Evolutionary conservation across 805 yeast species (phyloP), one percentile per base, ranked within the genome.

Genomic region (Ogataea pignaliae): DNA sequence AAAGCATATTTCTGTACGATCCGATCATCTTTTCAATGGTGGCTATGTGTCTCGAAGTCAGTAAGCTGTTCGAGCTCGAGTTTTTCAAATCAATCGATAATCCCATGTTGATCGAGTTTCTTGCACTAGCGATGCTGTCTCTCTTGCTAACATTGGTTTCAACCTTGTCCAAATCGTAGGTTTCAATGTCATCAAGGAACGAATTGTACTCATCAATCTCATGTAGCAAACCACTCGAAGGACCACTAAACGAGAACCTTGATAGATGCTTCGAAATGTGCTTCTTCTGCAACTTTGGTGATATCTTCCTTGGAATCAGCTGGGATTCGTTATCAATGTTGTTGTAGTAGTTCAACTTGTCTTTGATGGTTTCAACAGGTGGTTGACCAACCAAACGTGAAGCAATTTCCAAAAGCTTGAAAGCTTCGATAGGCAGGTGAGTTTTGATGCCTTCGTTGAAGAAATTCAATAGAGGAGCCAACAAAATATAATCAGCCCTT

Each of bases 381-480:
- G 83, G 82, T 34, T 65, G 68, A 3, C 78, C 73, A 26, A 83
- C 73, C 38, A 86, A 63, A 53, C 66, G 76, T 0, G 90, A 79
- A 1, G 85, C 81, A 1, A 78, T 63, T 45, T 81, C 88, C 29
- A 85, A 68, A 46, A 86, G 62, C 45, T 66, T 72, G 63, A 78
- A 76, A 3, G 85, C 70, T 51, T 85, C 91, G 16, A 81, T 63
- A 1, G 93, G 95, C 42, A 85, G 65, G 45, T 61, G 70, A 11
- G 61, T 56, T n/a, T 78, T 70, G n/a, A 81, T 71, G 12, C 82
- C 88, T 62, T 86, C 95, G 60, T 85, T 86, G 57, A 87, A 82
- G 58, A 88, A 85, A 56, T 85, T 85, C 37, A 85, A 73, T 55
- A 88, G 66, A 0, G 88, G 83, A 11, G 93, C 79, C 37, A 89